A percentile compares a stretch with the other conserved stretches of the same genome.
Conservation (phyloP, 768 basidiomycete species). For the Xerocomellus chrysenteron region DNA sequence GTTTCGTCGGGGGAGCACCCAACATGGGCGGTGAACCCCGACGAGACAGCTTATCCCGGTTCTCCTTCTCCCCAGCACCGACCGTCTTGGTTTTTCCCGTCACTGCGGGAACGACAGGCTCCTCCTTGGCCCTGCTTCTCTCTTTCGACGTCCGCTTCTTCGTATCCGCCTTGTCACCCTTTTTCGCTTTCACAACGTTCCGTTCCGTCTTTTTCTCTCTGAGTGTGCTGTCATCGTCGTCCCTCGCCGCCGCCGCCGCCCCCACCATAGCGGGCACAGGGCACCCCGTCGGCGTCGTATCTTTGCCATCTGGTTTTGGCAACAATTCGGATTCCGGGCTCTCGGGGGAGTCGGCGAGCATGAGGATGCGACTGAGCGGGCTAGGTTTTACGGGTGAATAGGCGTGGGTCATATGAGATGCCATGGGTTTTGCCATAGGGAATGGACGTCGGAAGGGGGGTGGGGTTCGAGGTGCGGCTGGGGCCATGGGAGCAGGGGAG, state of each 20-base stretch:
- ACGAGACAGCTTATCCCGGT: constrained; percentile 35
- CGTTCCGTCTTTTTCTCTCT: constrained; percentile 47
- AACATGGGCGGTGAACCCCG: constrained; percentile 24
- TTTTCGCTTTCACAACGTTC: constrained; percentile 24
- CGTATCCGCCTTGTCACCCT: constrained; percentile 8
- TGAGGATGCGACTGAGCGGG: constrained; percentile 75
- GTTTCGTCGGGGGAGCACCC: constrained; percentile 21
- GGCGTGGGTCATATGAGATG: constrained; percentile 69
- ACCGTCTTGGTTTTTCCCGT: constrained; percentile 31
- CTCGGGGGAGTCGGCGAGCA: constrained; percentile 63
- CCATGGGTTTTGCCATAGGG: constrained; percentile 71
- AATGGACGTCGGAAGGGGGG: constrained; percentile 45
- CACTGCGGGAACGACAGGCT: constrained; percentile 7
- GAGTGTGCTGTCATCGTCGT: constrained; percentile 54
- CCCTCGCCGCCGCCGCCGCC: constrained; percentile 27
- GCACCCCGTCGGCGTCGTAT: constrained; percentile 28
- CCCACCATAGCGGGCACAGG: constrained; percentile 12
- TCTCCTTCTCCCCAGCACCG: constrained; percentile 35
- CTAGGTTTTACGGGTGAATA: constrained; percentile 82
- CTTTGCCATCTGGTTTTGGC: constrained; percentile 5
- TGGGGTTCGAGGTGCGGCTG: constrained; percentile 21
- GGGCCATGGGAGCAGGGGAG: neutral
- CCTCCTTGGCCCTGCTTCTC: constrained; percentile 40
- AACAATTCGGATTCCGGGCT: constrained; percentile 28
- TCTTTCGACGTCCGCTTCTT: constrained; percentile 37